Conservation (phyloP, 305 asterid genomes). For the Withania somnifera region DNA sequence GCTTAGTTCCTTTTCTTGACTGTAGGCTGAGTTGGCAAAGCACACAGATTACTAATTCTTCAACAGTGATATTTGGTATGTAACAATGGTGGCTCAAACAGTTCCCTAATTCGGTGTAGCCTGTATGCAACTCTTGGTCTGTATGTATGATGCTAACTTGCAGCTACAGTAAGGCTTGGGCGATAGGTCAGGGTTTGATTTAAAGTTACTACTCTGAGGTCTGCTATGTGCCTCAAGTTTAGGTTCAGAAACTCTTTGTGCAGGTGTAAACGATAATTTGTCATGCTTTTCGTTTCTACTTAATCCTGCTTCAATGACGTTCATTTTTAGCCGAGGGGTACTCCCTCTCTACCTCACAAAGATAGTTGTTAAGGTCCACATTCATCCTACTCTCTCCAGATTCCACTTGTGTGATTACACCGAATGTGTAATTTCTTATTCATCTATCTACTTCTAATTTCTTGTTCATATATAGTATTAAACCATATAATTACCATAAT, state of each 20-base stretch:
- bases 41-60: slow-evolving; percentile 12
- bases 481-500: no score
- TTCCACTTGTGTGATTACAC: no score
- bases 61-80: neutral
- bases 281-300: neutral
- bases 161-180: neutral
- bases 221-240: neutral
- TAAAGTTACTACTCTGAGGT: neutral
- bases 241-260: neutral
- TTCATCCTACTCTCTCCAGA: no score
- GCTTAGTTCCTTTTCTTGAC: neutral
- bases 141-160: neutral
- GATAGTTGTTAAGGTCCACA: no score
- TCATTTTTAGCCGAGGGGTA: no score
- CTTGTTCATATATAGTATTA: no score
- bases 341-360: no score
- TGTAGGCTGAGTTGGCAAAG: slow-evolving; percentile 40
- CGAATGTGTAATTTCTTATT: no score
- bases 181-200: neutral
- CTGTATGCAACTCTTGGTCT: neutral
- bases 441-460: no score
- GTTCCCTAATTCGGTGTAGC: neutral
- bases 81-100: neutral
- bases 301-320: no score
- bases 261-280: neutral